Evolutionary conservation across 73 alveolate species (phyloP).

Genomic region (Breviolum minutum): DNA sequence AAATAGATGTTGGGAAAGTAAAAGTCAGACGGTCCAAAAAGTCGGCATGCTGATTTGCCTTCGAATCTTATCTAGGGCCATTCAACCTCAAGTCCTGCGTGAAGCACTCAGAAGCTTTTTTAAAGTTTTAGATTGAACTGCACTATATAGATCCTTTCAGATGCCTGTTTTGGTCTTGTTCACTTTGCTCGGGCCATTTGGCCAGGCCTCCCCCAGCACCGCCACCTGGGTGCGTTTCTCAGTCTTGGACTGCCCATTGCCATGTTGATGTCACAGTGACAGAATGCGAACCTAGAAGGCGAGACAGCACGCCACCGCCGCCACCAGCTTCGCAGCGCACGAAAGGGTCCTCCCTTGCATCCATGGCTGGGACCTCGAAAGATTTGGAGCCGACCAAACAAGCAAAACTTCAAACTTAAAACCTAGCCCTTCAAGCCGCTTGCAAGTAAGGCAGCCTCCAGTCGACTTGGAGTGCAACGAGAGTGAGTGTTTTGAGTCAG

Average conservation of each 20-base stretch:
- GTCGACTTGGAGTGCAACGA: constrained; percentile 84
- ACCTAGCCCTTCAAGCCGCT: background rate
- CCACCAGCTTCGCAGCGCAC: constrained; percentile 50
- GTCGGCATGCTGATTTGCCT: background rate
- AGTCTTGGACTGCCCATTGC: background rate
- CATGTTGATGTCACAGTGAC: background rate
- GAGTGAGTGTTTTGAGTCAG: background rate
- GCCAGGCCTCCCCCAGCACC: constrained; percentile 35
- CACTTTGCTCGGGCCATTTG: too few species aligned
- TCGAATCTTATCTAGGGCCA: background rate
- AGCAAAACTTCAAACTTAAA: background rate
- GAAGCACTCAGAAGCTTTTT: background rate
- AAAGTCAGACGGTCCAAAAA: too few species aligned
- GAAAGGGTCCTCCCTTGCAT: constrained; percentile 64
- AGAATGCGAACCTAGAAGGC: background rate
- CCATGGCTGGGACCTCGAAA: constrained; percentile 1
- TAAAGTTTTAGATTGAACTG: background rate
- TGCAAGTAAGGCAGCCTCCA: constrained; percentile 66
- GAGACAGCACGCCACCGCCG: constrained; percentile 62
- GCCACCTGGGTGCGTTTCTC: background rate
- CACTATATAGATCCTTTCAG: background rate
- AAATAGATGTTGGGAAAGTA: too few species aligned
- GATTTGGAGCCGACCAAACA: background rate
- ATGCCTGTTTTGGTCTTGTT: background rate
- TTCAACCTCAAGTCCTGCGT: constrained; percentile 24